Base-by-base conservation (phyloP, 148 eudicot genomes). In the Rhododendron simsii region DNA sequence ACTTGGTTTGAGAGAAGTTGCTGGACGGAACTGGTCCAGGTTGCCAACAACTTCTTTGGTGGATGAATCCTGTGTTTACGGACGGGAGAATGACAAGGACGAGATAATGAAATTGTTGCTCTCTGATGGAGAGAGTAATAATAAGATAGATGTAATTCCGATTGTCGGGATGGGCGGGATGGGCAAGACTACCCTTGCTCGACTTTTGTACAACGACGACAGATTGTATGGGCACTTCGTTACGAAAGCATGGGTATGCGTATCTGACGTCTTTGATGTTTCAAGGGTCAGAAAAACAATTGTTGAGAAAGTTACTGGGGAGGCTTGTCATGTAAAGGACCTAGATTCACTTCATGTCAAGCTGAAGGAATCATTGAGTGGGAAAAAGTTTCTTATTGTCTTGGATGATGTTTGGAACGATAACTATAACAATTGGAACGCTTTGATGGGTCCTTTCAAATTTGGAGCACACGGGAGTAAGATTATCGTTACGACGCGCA, bases 341-440 rank as follows among this genome's bases (percentile, higher is more conserved):
- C 76, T 87, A 14, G 37, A 87, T 23, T 7, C 4, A 1, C 81
- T 90, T 65, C 88, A 88, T 4, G 53, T 35, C 7, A 57, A 44
- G 0, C 78, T 90, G 39, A 82, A 55, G 41, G 81, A 79, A 28
- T 16, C 26, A 10, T 23, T 90, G 3, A 20, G 15, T 39, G 81
- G 57, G 7, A 55, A 16, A 55, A 55, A 55, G 21, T 55, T 55
- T 55, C 21, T 55, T 3, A 15, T 55, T 55, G 84, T 87, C 3
- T 23, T 87, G 45, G 89, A 87, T 83, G 89, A 83, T 84, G 84
- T 87, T 0, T 78, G 82, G 89, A 53, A 67, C 0, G 82, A 80
- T 63, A 80, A 50, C 28, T 1, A 0, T 15, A 3, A 0, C 6
- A 2, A 26, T 10, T 87, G 83, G 86, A 57, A 50, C 0, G 1